Evolutionary conservation across 768 basidiomycete species (phyloP), one percentile per base, ranked within the genome.

Genomic region (Agrocybe praecox): DNA sequence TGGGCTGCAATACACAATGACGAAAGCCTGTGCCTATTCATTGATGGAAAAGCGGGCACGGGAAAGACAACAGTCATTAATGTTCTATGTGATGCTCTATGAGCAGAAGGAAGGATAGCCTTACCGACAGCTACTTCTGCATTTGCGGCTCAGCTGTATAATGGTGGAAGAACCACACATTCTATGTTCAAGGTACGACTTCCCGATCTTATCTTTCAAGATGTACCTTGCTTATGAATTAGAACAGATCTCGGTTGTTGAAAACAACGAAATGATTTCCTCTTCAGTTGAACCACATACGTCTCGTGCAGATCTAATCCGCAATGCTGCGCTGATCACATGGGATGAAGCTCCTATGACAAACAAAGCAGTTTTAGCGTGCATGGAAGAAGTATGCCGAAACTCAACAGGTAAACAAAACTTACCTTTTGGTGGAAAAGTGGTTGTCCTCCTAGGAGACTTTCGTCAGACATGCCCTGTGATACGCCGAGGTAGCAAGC

Each of bases 341-440:
- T 78, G 76, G 74, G 78, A 80, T 62, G 77, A 80, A 61, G 69
- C 72, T 3, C 77, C 78, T 1, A 76, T 76, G 72, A 73, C 71
- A 15, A 74, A 78, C 48, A 62, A 56, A 22, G 68, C 74, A 0
- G 73, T 71, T 0, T 50, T 75, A 0, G 49, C 57, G 10, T 76
- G 74, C 52, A 69, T 77, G 10, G 71, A 78, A 42, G 70, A 73
- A 15, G 61, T 68, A 0, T 70, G 67, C 24, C 66, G 67, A 5
- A 59, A 58, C 7, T 60, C 73, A 23, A 72, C 65, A 64, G 44
- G 59, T 4, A 69, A 21, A 11, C 51, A 69, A 42, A 36, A 4
- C 4, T 9, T 55, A 14, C 71, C 70, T 0, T 80, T 78, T 64
- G 75, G 75, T 1, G 75, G 73, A 1, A 77, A 73, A 49, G 55